phyloP scores from a whole-genome alignment of 225 moss, liverwort and hornwort genomes.

The Pseudoscleropodium purum region DNA sequence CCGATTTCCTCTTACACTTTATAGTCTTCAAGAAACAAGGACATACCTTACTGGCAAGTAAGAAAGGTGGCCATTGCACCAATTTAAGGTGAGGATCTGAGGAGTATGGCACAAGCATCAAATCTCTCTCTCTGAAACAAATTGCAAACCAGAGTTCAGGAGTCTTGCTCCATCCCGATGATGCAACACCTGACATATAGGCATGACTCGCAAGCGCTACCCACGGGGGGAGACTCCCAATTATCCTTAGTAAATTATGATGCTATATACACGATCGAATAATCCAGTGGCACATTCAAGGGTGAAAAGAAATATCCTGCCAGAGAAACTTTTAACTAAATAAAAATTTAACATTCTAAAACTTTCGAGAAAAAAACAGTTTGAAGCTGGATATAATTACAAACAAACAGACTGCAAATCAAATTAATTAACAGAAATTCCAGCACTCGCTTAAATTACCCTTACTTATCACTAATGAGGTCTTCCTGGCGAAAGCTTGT shows the following conservation, averaged over 20 bases:
- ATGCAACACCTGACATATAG: neutral
- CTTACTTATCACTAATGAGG: conserved; percentile 84
- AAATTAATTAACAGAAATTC: neutral
- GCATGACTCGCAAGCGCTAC: neutral
- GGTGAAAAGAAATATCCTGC: neutral
- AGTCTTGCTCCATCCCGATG: neutral
- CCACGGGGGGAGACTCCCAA: neutral
- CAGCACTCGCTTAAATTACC: neutral
- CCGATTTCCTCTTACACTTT: neutral
- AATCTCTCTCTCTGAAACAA: conserved; percentile 66
- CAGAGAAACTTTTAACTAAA: neutral
- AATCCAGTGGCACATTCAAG: neutral
- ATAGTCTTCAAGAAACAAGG: neutral
- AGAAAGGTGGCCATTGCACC: conserved; percentile 93
- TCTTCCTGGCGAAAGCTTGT: conserved; percentile 91
- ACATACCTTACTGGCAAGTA: conserved; percentile 87
- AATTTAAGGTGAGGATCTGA: conserved; percentile 68
- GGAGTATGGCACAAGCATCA: conserved; percentile 96
- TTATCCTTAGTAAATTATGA: neutral
- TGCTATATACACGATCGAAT: neutral
- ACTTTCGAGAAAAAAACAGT: neutral
- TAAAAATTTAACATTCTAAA: neutral
- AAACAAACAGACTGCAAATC: neutral
- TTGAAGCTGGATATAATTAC: neutral
- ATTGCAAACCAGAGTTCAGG: neutral